Conservation (phyloP, 257 asterid species). For the Solanum okadae region DNA sequence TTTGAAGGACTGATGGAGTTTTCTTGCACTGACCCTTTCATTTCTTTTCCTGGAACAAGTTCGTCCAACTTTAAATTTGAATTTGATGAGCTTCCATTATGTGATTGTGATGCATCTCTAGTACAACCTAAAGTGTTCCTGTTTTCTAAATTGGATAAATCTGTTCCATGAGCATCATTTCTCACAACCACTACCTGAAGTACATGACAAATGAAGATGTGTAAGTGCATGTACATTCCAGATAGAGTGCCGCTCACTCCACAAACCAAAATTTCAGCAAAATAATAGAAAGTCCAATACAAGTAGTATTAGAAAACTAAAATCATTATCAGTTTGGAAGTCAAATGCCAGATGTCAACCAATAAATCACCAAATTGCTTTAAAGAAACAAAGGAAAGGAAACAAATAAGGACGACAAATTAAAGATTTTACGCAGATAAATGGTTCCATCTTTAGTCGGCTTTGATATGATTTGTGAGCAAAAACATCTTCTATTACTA, state of each 20-base stretch:
- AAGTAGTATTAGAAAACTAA: not conserved
- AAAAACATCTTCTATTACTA: not conserved
- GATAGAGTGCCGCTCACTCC: not conserved
- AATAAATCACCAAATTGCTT: not conserved
- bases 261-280: not conserved
- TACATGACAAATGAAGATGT: not conserved
- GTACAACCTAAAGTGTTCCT: constrained; percentile 27
- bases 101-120: constrained; percentile 33
- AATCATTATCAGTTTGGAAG: not conserved
- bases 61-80: constrained; percentile 22
- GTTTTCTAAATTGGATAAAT: constrained; percentile 28
- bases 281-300: not conserved
- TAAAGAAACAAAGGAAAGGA: not conserved
- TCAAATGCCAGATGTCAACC: not conserved
- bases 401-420: not conserved
- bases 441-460: not conserved
- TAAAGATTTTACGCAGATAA: not conserved
- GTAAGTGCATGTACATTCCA: not conserved
- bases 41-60: constrained; percentile 19
- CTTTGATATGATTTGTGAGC: not conserved
- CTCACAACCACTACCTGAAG: constrained; percentile 36
- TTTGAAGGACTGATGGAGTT: constrained; percentile 23
- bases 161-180: constrained; percentile 32
- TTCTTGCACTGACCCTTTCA: constrained; percentile 30
- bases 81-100: constrained; percentile 35